Base-by-base conservation (phyloP, 1,139 yeast species). In the Starmera stellimalicola region DNA sequence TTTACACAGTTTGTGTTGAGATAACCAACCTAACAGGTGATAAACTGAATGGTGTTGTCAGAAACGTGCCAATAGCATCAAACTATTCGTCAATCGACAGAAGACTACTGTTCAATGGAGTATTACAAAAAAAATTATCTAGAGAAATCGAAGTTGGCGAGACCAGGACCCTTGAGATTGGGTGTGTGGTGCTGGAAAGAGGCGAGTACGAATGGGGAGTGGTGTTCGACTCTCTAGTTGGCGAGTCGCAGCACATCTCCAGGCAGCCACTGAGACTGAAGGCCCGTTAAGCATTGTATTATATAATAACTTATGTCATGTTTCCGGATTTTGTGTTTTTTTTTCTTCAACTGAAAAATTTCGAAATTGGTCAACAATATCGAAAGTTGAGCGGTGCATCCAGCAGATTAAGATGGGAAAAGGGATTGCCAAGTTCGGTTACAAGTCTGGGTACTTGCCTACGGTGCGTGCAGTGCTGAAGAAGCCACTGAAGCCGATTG, bases 121-220 rank as follows among this genome's bases (percentile, higher is more conserved):
- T 71, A 4, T 55, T 79, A 18, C 94, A 83, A 46, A 63, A 57
- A 30, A 69, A 73, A 16, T 58, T 76, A 2, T 55, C 54, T 2
- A 44, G 57, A 0, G 49, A 54, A 2, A 49, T 82, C 1, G 45
- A 44, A 3, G 66, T 79, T 0, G 71, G 72, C 0, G 65, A 58
- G 18, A 49, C 62, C 0, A 37, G 55, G 8, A 58, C 56, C 8
- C 52, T 72, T 12, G 62, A 61, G 15, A 48, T 77, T 33, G 77
- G 84, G 6, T 69, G 78, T 36, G 68, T 76, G 16, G 65, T 80
- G 15, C 57, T 84, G 33, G 82, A 77, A 34, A 65, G 68, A 28
- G 95, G 94, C 2, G 80, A 75, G 36, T 82, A 76, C 50, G 88
- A 80, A 52, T 81, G 94, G 85, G 83, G 87, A 1, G 69, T 76